Base-by-base conservation (phyloP, 169 alveolate genomes). In the Eimeria sp. region DNA sequence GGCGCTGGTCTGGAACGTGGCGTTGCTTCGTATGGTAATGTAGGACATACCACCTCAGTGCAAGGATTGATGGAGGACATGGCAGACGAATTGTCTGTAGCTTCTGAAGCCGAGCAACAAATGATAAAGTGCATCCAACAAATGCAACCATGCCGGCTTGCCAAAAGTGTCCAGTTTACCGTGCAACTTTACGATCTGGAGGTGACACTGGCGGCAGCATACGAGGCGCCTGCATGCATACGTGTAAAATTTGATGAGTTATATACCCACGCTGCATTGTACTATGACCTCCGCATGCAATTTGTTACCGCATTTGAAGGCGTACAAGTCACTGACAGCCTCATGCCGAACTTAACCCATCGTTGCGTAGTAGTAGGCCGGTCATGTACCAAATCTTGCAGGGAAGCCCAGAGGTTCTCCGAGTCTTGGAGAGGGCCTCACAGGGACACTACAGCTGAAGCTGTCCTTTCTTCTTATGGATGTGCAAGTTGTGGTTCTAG, bases 141-240 rank as follows among this genome's bases (percentile, higher is more conserved):
- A 63, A 87, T 87, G 93, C 78, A 63, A 65, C 82, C 65, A 2
- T 51, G 43, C 27, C 93, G 93, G 65, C 43, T 87, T 63, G 61
- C 93, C 67, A 87, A 87, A 14, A 87, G 93, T 34, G 43, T 87
- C 47, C 75, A 87, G 72, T 87, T 87, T 63, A 82, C 83, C 82
- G 83, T 87, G 58, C 67, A 87, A 40, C 65, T 87, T 18, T 70
- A 87, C 13, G 47, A 40, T 30, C 67, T 87, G 20, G 67, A 87
- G 65, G 78, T 87, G 80, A 87, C 93, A 22, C 63, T 87, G 14
- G 78, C 83, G 9, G 83, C 93, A 63, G 83, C 58, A 5, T 87
- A 87, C 73, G 93, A 87, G 45, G 93, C 93, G 7, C 78, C 93
- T 87, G 82, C 78, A 10, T 87, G 78, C 82, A 87, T 87, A 40